phyloP scores from a whole-genome alignment of 139 green algal species.

The Tetraselmis striata region DNA sequence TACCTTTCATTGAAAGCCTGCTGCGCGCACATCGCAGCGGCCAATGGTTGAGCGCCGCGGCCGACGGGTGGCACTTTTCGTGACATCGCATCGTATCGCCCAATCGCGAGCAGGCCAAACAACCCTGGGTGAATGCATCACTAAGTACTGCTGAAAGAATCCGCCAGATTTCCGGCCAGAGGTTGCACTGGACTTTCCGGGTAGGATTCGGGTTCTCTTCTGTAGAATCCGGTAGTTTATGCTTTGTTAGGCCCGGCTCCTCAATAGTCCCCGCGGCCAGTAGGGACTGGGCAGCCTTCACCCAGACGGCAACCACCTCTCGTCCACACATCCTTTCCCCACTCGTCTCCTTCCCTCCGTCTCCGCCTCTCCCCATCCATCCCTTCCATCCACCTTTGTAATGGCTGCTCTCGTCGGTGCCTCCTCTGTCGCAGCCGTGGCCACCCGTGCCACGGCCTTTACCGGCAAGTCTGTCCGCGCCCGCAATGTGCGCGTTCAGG shows the following conservation, averaged over 20 bases:
- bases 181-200: not conserved
- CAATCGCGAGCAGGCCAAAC: not conserved
- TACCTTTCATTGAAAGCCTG: not conserved
- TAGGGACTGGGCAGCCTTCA: not conserved
- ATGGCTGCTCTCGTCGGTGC: not conserved
- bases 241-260: not conserved
- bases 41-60: not conserved
- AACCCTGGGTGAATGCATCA: not conserved
- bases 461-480: slow-evolving; percentile 14
- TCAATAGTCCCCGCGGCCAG: not conserved
- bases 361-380: not conserved
- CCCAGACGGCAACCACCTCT: not conserved
- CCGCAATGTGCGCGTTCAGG: slow-evolving; percentile 10
- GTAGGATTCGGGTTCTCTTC: too few relatives aligned
- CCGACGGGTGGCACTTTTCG: not conserved
- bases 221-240: not conserved
- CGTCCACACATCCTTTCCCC: not conserved
- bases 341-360: not conserved
- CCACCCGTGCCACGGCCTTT: slow-evolving; percentile 3
- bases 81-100: not conserved
- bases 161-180: not conserved
- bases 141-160: not conserved
- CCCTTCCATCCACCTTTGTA: not conserved
- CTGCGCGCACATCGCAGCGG: not conserved
- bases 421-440: not conserved